Conservation (phyloP, 2,329 filamentous ascomycete species). For the Rachicladosporium sp. region DNA sequence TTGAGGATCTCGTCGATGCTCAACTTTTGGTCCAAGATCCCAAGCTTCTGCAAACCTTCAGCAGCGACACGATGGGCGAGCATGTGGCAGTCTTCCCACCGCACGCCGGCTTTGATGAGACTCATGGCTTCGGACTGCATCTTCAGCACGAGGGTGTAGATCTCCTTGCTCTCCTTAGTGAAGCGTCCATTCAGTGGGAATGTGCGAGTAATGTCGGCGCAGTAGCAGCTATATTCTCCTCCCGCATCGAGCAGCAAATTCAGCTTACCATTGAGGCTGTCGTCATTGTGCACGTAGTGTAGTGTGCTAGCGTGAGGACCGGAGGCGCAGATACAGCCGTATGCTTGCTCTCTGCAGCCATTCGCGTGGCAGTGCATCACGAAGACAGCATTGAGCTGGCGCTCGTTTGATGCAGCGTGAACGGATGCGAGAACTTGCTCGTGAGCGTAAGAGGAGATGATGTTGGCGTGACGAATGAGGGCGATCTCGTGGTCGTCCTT, state of each 20-base stretch:
- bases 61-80: conserved; percentile 73
- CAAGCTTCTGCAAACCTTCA: conserved; percentile 61
- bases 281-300: conserved; percentile 75
- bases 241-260: conserved; percentile 79
- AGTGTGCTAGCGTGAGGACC: conserved; percentile 73
- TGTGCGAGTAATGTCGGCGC: conserved; percentile 61
- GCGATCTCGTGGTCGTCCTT: conserved; percentile 79
- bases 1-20: conserved; percentile 32
- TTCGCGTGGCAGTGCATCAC: conserved; percentile 61
- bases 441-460: conserved; percentile 68
- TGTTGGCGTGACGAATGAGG: conserved; percentile 70
- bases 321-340: conserved; percentile 72
- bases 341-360: conserved; percentile 72
- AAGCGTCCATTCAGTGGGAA: conserved; percentile 69
- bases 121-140: conserved; percentile 76
- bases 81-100: conserved; percentile 72
- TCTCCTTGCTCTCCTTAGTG: conserved; percentile 52
- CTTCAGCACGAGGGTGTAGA: conserved; percentile 53
- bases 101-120: conserved; percentile 58
- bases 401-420: conserved; percentile 58
- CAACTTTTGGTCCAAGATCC: conserved; percentile 45
- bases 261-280: conserved; percentile 56
- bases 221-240: conserved; percentile 39
- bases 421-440: conserved; percentile 54
- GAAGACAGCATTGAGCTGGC: conserved; percentile 72